Base-by-base conservation (phyloP, 768 basidiomycete genomes). In the Chalciporus piperatus region DNA sequence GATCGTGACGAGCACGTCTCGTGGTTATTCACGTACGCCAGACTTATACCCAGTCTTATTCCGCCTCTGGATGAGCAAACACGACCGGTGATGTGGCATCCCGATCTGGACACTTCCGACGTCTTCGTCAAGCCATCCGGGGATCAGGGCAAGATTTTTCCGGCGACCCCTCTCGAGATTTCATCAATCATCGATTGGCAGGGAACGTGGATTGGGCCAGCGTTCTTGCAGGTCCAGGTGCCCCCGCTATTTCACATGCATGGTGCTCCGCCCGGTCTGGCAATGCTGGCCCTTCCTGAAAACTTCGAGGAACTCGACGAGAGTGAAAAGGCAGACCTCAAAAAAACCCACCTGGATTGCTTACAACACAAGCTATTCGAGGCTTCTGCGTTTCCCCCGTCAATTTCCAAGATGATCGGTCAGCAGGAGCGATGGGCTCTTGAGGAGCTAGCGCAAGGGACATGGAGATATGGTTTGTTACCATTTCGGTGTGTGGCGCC, bases 141-240 rank as follows among this genome's bases (percentile, higher is more conserved):
- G n/a, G 50, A 37, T 17, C 4, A 27, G 16, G 40, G 32, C 27
- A 51, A 37, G 32, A 51, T 37, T 35, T 32, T 33, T 30, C 41
- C 50, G 14, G 23, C 25, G 14, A 13, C 19, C 7, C 56, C 56
- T 3, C 41, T 51, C 19, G 38, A 45, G 35, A 45, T 59, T 32
- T 16, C 52, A 30, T 48, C 56, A n/a, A 30, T 59, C 40, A n/a
- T n/a, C n/a, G n/a, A n/a, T n/a, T n/a, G n/a, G n/a, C n/a, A n/a
- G n/a, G n/a, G n/a, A n/a, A n/a, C n/a, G n/a, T n/a, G n/a, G n/a
- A n/a, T n/a, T n/a, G n/a, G n/a, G n/a, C n/a, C n/a, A n/a, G n/a
- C n/a, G 13, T 59, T 59, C 12, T 10, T 57, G 20, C 57, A 53
- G 52, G 51, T 50, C 43, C n/a, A n/a, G n/a, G n/a, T n/a, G n/a